Conservation (phyloP, 1,284 basidiomycete genomes). For the Sanghuangporus baumii region DNA sequence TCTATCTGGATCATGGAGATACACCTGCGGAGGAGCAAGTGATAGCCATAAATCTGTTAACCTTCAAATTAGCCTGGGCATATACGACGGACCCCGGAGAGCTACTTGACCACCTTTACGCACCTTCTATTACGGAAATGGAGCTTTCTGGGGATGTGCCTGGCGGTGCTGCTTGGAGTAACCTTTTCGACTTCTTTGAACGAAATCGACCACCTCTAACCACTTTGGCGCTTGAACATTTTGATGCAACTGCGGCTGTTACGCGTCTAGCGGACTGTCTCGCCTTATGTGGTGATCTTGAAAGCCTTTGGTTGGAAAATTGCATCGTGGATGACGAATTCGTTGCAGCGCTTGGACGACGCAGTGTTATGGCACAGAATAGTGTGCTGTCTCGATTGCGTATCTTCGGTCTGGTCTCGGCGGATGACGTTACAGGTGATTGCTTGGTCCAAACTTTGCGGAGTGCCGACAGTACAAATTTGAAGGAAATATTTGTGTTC, state of each 20-base stretch:
- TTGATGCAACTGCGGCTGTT: conserved; percentile 7
- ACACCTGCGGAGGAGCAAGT: conserved; percentile 1
- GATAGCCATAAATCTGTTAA: not conserved
- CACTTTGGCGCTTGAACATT: not conserved
- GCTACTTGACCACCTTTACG: conserved; percentile 6
- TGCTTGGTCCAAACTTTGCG: conserved; percentile 9
- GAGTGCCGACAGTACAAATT: not conserved
- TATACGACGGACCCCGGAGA: conserved; percentile 4
- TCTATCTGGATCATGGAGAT: conserved; percentile 8
- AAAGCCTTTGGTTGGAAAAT: conserved; percentile 12
- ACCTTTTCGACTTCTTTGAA: conserved; percentile 10
- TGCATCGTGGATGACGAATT: conserved; percentile 12
- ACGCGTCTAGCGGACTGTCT: conserved; percentile 10
- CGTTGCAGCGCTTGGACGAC: not conserved
- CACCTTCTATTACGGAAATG: conserved; percentile 8
- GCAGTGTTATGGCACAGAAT: not conserved
- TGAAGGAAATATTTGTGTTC: conserved; percentile 14
- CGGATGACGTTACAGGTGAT: conserved; percentile 7
- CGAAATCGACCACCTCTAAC: conserved; percentile 6
- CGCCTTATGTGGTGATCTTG: not conserved
- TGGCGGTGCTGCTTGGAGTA: conserved; percentile 10
- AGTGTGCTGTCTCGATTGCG: conserved; percentile 1
- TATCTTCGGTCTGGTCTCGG: conserved; percentile 7
- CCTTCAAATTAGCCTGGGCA: conserved; percentile 5
- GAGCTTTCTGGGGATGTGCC: conserved; percentile 11